Evolutionary conservation across 495 filamentous ascomycete genomes (phyloP), one percentile per base, ranked within the genome.

Genomic region (Aspergillus ostianus): DNA sequence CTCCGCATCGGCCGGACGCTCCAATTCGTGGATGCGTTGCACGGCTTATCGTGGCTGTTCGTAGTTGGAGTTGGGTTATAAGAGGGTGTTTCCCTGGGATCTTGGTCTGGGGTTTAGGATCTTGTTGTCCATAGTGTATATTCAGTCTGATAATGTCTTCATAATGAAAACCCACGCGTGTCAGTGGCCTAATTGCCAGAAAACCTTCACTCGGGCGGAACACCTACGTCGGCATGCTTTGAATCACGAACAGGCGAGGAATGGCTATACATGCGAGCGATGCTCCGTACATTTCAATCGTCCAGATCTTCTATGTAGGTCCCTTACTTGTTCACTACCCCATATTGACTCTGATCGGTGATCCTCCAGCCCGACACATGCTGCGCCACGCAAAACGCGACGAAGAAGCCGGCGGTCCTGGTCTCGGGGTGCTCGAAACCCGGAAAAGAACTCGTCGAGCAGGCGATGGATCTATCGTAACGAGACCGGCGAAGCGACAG

Each of bases 381-480:
- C 70, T 73, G 46, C 81, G 84, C 7, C 84, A 87, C 64, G 74
- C 73, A 36, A 80, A 85, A 67, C 84, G 83, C 58, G 84, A 87
- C 61, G 78, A 79, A 53, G 82, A 85, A 68, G 83, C 83, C 21
- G 84, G 84, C 0, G 84, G 84, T 1, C 77, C 80, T 50, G 84
- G 84, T 0, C 67, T 76, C 49, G 84, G 84, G 0, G 69, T 83
- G 27, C 63, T 87, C 54, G 81, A 84, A n/a, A 87, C 84, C 1
- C 73, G 84, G 36, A 87, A 87, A 57, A 67, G 84, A 51, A 81
- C 82, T 57, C 84, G 84, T 71, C 78, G 81, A 58, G 80, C 83
- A 52, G 73, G 70, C 44, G 74, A 85, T 64, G 84, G 84, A 9
- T 77, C 76, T 17, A 85, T 87, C 56, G 72, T 85, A 15, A 78